Conservation (phyloP, 1,284 basidiomycete species). For the Apiotrichum akiyoshidainum region DNA sequence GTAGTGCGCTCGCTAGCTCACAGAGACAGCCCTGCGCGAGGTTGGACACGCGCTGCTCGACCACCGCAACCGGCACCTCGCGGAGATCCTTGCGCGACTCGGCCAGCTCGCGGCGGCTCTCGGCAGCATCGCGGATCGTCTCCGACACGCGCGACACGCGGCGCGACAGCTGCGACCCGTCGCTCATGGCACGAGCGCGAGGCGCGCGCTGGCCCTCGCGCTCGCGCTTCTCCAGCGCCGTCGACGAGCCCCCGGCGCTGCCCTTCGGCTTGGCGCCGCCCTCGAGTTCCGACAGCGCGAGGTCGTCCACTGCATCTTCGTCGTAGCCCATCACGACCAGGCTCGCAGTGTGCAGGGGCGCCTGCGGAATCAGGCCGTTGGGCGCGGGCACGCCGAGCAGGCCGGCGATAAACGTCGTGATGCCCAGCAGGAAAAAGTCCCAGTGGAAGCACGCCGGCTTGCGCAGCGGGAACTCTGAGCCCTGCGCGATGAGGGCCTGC, state of each 20-base stretch:
- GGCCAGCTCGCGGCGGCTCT: conserved; percentile 9
- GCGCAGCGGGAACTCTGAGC: conserved; percentile 79
- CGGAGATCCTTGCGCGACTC: conserved; percentile 43
- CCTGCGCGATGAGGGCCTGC: conserved; percentile 87
- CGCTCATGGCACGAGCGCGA: too few relatives aligned
- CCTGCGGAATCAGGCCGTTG: conserved; percentile 90
- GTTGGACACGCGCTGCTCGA: conserved; percentile 86
- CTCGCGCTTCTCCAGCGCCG: too few relatives aligned
- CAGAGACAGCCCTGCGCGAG: conserved; percentile 77
- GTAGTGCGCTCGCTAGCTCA: too few relatives aligned
- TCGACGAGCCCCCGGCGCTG: too few relatives aligned
- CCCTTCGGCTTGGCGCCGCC: not conserved
- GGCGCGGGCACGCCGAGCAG: conserved; percentile 88
- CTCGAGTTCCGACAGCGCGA: conserved; percentile 10
- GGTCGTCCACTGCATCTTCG: conserved; percentile 51
- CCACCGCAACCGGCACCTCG: conserved; percentile 71
- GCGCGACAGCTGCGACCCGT: not conserved
- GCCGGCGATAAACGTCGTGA: conserved; percentile 88
- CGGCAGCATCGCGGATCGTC: conserved; percentile 3
- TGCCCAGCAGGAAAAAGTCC: conserved; percentile 74
- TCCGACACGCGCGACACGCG: conserved; percentile 5
- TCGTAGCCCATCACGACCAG: conserved; percentile 69
- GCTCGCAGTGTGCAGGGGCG: conserved; percentile 87
- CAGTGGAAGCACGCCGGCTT: conserved; percentile 93
- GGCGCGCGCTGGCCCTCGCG: too few relatives aligned